Base-by-base conservation (phyloP, 805 yeast genomes). In the Torulaspora gathmanii region DNA sequence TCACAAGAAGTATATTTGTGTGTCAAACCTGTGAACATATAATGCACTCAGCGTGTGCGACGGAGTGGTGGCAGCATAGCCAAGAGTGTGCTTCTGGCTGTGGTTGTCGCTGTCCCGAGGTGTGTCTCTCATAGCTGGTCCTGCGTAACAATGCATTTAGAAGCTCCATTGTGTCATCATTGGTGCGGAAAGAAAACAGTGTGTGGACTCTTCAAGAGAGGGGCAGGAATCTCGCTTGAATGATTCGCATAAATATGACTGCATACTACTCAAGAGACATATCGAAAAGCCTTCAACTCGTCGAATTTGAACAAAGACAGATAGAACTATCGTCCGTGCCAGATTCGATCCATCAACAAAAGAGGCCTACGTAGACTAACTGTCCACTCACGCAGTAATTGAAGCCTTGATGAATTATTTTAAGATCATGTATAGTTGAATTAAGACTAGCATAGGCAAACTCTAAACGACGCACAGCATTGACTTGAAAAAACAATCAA, bases 11-110 rank as follows among this genome's bases (percentile, higher is more conserved):
- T 50, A 71, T 83, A 25, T 79, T 82, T 25, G 74, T 78, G 0
- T 90, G 98, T 58, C 73, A 77, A 5, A 69, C 70, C 22, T 90
- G 98, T 65, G 83, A 80, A 45, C 97, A 91, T 64, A 70, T 86
- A 2, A 57, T 85, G 53, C 98, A 90, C 60, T 75, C 86, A 2
- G 70, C 70, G 17, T 90, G 98, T 68, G 93, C 95, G 0, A 65
- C 73, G 15, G 74, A 74, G 40, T 90, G 98, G 96, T 88, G 95
- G 87, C 54, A 61, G 1, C 68, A 61, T 7, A 67, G 70, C 46
- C 52, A 52, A 0, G 85, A 83, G 55, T 87, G 96, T 64, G 82
- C 95, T 0, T 75, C 85, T 37, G 96, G 95, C 0, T 88, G 96
- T 70, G 95, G 95, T 0, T 88, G 96, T 56, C 51, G 58, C 4